These are phyloP conservation scores for Maudiozyma humilis DNA, from an alignment of 1,139 yeast species.

Conservation along the genomic window DNA sequence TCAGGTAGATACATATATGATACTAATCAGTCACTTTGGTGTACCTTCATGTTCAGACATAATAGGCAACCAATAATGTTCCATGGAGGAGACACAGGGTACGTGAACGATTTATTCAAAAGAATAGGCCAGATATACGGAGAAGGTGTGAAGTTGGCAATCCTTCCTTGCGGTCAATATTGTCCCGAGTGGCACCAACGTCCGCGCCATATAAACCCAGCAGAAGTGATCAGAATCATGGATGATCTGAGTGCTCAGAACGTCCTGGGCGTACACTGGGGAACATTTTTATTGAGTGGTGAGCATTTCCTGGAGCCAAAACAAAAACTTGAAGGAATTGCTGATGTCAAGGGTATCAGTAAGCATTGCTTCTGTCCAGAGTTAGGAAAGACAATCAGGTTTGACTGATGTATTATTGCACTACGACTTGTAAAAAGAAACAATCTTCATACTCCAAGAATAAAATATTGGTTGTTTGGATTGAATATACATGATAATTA, in stretches of 20 bases:
- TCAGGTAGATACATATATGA: constrained; percentile 75
- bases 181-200: constrained; percentile 92
- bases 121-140: constrained; percentile 60
- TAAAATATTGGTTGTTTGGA: no score
- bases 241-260: constrained; percentile 50
- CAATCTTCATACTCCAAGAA: not conserved
- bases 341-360: constrained; percentile 28
- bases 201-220: constrained; percentile 81
- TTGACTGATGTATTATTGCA: constrained; percentile 19
- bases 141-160: constrained; percentile 52
- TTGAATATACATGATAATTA: constrained; percentile 1
- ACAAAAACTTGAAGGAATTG: constrained; percentile 36
- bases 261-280: constrained; percentile 92
- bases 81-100: constrained; percentile 96
- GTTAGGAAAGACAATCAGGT: constrained; percentile 44
- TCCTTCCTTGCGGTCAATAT: constrained; percentile 90
- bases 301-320: constrained; percentile 85
- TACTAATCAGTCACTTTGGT: constrained; percentile 78
- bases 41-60: constrained; percentile 64
- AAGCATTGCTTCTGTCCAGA: constrained; percentile 43
- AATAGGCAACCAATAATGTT: constrained; percentile 64
- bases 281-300: constrained; percentile 81
- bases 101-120: constrained; percentile 59
- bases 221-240: constrained; percentile 64
- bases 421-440: constrained; percentile 1